Percentiles rank a stretch among this genome's conserved stretches.
phyloP scores from a whole-genome alignment of 345 rosid species.

The Viola odorata region DNA sequence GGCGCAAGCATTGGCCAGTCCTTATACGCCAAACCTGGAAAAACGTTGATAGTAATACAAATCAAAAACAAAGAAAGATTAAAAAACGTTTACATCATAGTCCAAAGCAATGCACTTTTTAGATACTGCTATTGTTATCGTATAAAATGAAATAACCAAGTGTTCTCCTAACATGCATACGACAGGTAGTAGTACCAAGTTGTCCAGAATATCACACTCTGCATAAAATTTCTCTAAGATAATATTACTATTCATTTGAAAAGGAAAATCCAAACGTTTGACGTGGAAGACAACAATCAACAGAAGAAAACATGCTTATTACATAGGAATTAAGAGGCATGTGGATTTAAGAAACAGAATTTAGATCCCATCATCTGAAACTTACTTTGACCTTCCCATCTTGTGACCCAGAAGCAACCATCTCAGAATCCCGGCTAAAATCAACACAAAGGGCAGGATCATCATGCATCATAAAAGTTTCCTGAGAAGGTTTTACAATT shows the following conservation, averaged over 20 bases:
- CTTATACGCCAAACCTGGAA: constrained; percentile 94
- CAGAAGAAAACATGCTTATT: neutral
- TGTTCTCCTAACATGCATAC: neutral
- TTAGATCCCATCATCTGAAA: constrained; percentile 12
- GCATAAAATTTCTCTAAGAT: neutral
- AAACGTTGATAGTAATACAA: neutral
- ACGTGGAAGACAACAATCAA: neutral
- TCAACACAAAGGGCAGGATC: constrained; percentile 94
- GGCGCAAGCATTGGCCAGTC: constrained; percentile 90
- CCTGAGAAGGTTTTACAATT: constrained; percentile 42
- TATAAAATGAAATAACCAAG: neutral
- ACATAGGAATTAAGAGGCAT: neutral
- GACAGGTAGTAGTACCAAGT: neutral
- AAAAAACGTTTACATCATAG: no score
- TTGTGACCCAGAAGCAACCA: constrained; percentile 92
- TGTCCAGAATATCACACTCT: neutral
- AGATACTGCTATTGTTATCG: neutral
- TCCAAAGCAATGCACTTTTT: neutral
- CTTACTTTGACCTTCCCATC: constrained; percentile 96
- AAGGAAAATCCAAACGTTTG: neutral
- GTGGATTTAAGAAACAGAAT: neutral
- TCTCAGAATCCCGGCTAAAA: constrained; percentile 96
- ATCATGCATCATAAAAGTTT: constrained; percentile 99
- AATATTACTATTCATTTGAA: neutral
- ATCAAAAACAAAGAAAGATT: neutral